Evolutionary conservation across 371 early-diverging fungal genomes (phyloP).

Genomic region (Circinella umbellata): DNA sequence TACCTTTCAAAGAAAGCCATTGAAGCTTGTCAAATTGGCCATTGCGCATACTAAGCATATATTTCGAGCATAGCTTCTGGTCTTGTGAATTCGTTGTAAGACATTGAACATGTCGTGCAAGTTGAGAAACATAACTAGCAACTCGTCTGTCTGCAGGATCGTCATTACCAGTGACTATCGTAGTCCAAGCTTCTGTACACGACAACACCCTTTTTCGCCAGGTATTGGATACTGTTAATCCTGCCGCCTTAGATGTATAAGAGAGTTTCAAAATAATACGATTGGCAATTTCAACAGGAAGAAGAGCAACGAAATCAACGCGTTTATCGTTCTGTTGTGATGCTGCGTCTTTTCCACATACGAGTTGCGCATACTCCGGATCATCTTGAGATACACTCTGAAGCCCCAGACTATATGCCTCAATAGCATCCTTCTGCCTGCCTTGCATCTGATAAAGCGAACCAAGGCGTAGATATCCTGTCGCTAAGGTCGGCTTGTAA

Average conservation of each 20-base stretch:
- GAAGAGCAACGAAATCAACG: background rate
- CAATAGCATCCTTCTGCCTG: background rate
- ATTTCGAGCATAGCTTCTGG: background rate
- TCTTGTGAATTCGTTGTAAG: background rate
- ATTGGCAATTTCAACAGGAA: background rate
- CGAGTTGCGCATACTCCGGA: background rate
- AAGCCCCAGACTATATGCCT: background rate
- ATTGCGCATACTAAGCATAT: background rate
- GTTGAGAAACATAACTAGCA: background rate
- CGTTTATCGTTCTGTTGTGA: background rate
- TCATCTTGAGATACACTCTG: background rate
- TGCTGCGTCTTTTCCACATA: background rate
- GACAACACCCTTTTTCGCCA: background rate
- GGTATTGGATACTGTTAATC: background rate
- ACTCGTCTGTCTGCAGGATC: background rate
- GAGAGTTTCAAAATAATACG: background rate
- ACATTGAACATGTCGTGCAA: background rate
- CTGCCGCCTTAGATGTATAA: background rate
- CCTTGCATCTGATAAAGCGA: conserved; percentile 7
- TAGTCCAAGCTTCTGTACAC: background rate
- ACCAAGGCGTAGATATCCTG: background rate
- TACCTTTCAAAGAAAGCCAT: background rate
- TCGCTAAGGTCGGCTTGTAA: background rate
- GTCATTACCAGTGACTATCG: background rate
- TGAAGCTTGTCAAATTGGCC: background rate